Evolutionary conservation across 306 rosid species (phyloP).

Genomic region (Glycine tomentella): DNA sequence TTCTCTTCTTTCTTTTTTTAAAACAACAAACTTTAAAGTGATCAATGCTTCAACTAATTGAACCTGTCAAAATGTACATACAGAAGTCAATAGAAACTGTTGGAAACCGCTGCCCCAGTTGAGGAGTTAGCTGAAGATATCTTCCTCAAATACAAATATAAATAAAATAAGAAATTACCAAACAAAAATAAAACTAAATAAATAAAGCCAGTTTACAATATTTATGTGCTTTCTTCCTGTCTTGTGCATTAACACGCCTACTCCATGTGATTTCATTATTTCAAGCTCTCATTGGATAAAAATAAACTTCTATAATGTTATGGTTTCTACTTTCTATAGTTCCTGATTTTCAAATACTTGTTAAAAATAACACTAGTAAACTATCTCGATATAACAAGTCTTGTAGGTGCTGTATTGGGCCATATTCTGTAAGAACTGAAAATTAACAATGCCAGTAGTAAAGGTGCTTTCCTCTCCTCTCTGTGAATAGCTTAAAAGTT

Average conservation of each 20-base stretch:
- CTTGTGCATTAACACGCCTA: neutral
- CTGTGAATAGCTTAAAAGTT: neutral
- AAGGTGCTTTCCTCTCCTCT: too few relatives aligned
- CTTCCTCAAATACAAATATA: neutral
- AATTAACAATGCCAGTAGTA: neutral
- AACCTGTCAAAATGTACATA: neutral
- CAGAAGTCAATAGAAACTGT: neutral
- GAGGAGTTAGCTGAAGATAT: neutral
- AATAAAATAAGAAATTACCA: neutral
- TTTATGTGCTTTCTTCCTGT: too few relatives aligned
- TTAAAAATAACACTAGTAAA: too few relatives aligned
- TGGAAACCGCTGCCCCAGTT: neutral
- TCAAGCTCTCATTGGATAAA: too few relatives aligned
- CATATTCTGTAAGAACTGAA: neutral
- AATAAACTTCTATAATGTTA: too few relatives aligned
- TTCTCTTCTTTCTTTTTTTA: too few relatives aligned
- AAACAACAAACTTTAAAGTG: too few relatives aligned
- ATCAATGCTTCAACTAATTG: slow-evolving; percentile 22
- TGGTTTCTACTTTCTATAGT: too few relatives aligned
- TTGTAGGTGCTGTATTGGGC: neutral
- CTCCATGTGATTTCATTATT: neutral
- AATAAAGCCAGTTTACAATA: too few relatives aligned
- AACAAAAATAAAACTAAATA: too few relatives aligned
- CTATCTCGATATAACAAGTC: too few relatives aligned
- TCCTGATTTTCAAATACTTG: too few relatives aligned